Base-by-base conservation (phyloP, 108 stramenopile species). In the Cyclotella kingstonii region DNA sequence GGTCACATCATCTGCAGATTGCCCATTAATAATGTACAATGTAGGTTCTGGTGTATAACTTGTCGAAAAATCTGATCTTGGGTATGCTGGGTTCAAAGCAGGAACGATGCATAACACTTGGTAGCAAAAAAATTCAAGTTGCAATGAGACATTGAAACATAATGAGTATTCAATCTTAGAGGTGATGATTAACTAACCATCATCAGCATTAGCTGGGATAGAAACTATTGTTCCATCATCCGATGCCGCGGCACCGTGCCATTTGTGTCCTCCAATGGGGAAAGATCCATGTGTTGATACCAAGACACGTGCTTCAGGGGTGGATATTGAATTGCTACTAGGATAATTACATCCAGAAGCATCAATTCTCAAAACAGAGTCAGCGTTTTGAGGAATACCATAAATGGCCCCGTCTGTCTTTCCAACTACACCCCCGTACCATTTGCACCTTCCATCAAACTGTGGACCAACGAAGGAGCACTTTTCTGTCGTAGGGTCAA, bases 401-500 rank as follows among this genome's bases (percentile, higher is more conserved):
- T 93, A 95, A 52, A 95, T 90, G 34, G 80, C 84, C 12, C 86
- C 90, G 65, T 85, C 90, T 9, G 58, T 60, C 8, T 74, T 82
- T 8, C 89, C 89, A 1, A 86, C 59, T 25, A 91, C 65, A 4
- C 90, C 95, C 11, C 95, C 95, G 48, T 95, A 91, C 91, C 91
- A 95, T 62, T 93, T 95, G 69, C 84, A 87, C 33, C 65, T 47
- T 3, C 90, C 95, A 7, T 63, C 69, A 49, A 86, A 73, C 5
- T 49, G 38, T 0, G 84, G 84, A 0, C 90, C 93, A 3, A 91
- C 83, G 25, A 70, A 75, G 15, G 51, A 50, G 33, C 73, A 52
- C 12, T 52, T 64, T 12, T 91, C 90, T 2, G 80, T 88, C 5
- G 17, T 19, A 15, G 95, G 95, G 63, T 91, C 74, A 25, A 95